Conservation (phyloP, 2,329 filamentous ascomycete species). For the Fusarium illudens region DNA sequence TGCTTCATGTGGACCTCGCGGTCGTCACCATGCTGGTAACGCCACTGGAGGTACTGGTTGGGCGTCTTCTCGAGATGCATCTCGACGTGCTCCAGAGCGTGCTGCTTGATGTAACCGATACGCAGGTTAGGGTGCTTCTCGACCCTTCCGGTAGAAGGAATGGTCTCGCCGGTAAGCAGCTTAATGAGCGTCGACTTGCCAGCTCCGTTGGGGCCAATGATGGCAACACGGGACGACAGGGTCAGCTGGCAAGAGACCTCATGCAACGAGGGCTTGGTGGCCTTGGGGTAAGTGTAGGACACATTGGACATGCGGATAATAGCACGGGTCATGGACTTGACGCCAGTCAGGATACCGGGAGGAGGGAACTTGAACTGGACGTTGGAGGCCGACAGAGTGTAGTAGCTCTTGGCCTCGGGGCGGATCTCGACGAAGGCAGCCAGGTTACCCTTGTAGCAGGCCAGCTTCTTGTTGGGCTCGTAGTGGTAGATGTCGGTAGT, state of each 20-base stretch:
- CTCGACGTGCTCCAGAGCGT: slow-evolving; percentile 98
- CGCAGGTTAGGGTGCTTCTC: slow-evolving; percentile 99
- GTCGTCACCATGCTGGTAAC: slow-evolving; percentile 96
- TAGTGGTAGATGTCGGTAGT: slow-evolving; percentile 99
- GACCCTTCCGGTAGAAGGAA: slow-evolving; percentile 84
- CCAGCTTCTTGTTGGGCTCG: slow-evolving; percentile 92
- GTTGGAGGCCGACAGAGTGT: slow-evolving; percentile 87
- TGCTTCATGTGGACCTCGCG: slow-evolving; percentile 98
- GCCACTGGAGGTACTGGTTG: slow-evolving; percentile 98
- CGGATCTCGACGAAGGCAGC: slow-evolving; percentile 85
- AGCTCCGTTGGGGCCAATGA: slow-evolving; percentile 97
- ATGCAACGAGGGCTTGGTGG: slow-evolving; percentile 83
- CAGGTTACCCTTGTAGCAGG: slow-evolving; percentile 84
- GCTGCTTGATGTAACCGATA: slow-evolving; percentile 99
- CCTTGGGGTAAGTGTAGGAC: slow-evolving; percentile 91
- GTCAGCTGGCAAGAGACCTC: slow-evolving; percentile 90
- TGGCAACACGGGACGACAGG: slow-evolving; percentile 91
- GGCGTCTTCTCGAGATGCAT: slow-evolving; percentile 99
- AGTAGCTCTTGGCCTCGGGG: slow-evolving; percentile 97
- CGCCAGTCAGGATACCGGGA: slow-evolving; percentile 90
- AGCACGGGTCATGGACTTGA: slow-evolving; percentile 92
- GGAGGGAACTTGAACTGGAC: slow-evolving; percentile 98
- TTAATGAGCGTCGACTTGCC: slow-evolving; percentile 99
- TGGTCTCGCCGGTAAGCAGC: slow-evolving; percentile 89
- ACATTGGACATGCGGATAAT: slow-evolving; percentile 96